Conservation (phyloP, 805 yeast genomes). For the Saccharomycopsis fibuligera region DNA sequence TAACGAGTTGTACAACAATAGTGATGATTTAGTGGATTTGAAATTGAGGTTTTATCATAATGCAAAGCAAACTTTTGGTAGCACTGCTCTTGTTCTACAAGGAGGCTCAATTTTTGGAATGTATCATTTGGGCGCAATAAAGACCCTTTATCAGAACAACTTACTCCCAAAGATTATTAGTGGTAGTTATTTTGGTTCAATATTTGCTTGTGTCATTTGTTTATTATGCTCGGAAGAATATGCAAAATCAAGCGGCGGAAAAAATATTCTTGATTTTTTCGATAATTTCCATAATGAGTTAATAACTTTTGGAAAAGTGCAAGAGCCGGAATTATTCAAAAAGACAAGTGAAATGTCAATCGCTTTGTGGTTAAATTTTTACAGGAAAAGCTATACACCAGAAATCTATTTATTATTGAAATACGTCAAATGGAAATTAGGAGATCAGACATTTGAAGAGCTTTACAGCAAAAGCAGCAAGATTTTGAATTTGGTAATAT, state of each 20-base stretch:
- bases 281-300: slow-evolving; percentile 5
- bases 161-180: slow-evolving; percentile 79
- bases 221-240: background rate
- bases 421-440: slow-evolving; percentile 69
- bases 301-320: slow-evolving; percentile 1
- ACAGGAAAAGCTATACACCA: slow-evolving; percentile 73
- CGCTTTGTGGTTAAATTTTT: slow-evolving; percentile 7
- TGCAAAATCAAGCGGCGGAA: slow-evolving; percentile 1
- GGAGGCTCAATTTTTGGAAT: slow-evolving; percentile 95
- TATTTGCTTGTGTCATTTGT: slow-evolving; percentile 82
- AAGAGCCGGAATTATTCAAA: slow-evolving; percentile 8
- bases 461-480: slow-evolving; percentile 76
- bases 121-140: slow-evolving; percentile 89
- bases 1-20: slow-evolving; percentile 25
- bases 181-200: slow-evolving; percentile 92
- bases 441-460: slow-evolving; percentile 88
- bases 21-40: slow-evolving; percentile 34
- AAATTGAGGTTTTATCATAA: slow-evolving; percentile 77
- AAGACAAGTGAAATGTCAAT: slow-evolving; percentile 3
- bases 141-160: slow-evolving; percentile 68
- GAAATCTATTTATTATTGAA: slow-evolving; percentile 75
- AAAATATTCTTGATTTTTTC: background rate
- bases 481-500: slow-evolving; percentile 76
- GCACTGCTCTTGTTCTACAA: slow-evolving; percentile 84
- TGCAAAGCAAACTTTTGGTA: slow-evolving; percentile 80